Evolutionary conservation across 163 green algal genomes (phyloP).

Genomic region (Chlamydomonas reinhardtii): DNA sequence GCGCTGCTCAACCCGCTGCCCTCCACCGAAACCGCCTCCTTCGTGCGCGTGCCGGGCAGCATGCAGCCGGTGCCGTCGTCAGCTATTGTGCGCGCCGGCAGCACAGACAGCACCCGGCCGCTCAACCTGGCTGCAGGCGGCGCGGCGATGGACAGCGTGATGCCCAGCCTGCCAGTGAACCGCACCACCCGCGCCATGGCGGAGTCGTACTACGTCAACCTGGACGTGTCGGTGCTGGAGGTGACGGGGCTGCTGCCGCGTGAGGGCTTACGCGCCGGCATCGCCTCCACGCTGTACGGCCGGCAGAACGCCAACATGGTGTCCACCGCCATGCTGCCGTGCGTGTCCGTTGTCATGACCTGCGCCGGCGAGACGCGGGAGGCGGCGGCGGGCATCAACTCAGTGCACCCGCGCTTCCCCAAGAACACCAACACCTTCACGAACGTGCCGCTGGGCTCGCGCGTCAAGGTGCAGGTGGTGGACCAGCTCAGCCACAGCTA

Average conservation of each 20-base stretch:
- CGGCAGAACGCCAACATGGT: constrained; percentile 2
- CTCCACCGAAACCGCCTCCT: neutral
- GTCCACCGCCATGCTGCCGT: constrained; percentile 25
- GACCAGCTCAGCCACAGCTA: constrained; percentile 36
- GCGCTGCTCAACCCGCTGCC: constrained; percentile 55
- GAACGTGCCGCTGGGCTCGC: constrained; percentile 59
- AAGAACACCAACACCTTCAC: constrained; percentile 50
- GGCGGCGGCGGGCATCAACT: neutral
- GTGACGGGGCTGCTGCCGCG: constrained; percentile 36
- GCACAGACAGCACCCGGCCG: neutral
- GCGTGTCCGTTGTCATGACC: neutral
- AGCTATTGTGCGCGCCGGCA: neutral
- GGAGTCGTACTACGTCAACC: constrained; percentile 59
- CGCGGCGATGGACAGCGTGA: no score
- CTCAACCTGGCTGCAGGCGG: neutral
- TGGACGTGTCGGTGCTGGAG: constrained; percentile 65
- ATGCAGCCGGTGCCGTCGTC: neutral
- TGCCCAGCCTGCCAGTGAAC: neutral
- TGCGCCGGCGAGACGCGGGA: neutral
- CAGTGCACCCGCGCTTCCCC: constrained; percentile 37
- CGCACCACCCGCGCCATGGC: constrained; percentile 9
- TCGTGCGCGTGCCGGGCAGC: neutral
- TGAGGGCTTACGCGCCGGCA: constrained; percentile 21
- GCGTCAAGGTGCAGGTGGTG: constrained; percentile 51
- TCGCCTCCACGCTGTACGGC: constrained; percentile 14